Evolutionary conservation across 2,329 filamentous ascomycete species (phyloP).

Genomic region (Talaromyces verruculosus): DNA sequence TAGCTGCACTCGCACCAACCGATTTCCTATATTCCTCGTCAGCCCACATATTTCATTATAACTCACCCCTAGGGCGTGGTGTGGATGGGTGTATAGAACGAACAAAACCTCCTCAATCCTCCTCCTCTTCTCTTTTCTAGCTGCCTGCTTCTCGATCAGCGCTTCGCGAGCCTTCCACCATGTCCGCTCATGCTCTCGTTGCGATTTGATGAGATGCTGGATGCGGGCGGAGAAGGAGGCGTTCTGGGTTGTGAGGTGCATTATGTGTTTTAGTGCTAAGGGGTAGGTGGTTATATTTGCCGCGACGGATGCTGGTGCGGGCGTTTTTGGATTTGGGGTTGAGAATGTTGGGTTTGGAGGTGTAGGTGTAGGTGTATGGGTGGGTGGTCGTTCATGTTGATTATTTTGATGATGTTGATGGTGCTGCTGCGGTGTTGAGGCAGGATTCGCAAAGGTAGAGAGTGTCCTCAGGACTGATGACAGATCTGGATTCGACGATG

Average conservation of each 20-base stretch:
- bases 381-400: background rate
- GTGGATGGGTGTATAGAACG: slow-evolving; percentile 23
- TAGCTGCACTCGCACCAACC: slow-evolving; percentile 42
- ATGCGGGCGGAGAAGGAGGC: slow-evolving; percentile 49
- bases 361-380: background rate
- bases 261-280: slow-evolving; percentile 51
- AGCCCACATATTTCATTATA: background rate
- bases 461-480: slow-evolving; percentile 45
- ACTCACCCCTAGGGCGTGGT: too few species aligned
- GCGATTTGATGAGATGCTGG: slow-evolving; percentile 60
- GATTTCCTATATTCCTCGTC: slow-evolving; percentile 39
- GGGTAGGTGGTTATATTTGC: background rate
- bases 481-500: slow-evolving; percentile 36
- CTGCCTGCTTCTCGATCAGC: slow-evolving; percentile 53
- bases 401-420: background rate
- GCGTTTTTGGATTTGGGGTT: background rate
- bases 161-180: slow-evolving; percentile 59
- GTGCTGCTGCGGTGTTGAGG: slow-evolving; percentile 13
- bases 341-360: background rate
- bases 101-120: slow-evolving; percentile 58
- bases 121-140: slow-evolving; percentile 54
- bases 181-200: slow-evolving; percentile 62
- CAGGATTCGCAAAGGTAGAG: slow-evolving; percentile 34
- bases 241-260: slow-evolving; percentile 49
- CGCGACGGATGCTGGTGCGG: background rate